Evolutionary conservation across 768 basidiomycete species (phyloP), one percentile per base, ranked within the genome.

Genomic region (Serendipita sp.): DNA sequence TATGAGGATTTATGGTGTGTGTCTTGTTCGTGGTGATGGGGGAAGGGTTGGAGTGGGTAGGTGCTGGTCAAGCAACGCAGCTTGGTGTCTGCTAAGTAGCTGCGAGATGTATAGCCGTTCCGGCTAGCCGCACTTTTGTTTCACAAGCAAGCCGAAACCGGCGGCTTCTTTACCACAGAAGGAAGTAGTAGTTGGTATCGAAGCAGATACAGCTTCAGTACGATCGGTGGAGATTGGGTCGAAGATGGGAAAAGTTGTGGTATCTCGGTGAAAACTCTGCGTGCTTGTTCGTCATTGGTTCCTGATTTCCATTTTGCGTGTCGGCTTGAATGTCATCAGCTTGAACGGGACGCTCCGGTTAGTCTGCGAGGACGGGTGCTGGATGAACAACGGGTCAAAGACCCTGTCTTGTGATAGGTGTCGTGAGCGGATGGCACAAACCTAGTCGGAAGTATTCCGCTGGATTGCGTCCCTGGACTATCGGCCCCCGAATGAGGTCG

Each of bases 31-130:
- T 68, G 67, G 67, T 63, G 66, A 66, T n/a, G 63, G 63, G 68
- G 67, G 65, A 24, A 24, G 51, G 54, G 30, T 66, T 67, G 66
- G 66, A 66, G 71, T 69, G 66, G 65, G 68, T 69, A 68, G 67
- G 69, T 64, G 67, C 51, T 65, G 67, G 35, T 18, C 48, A n/a
- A 7, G 48, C 48, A 18, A 32, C 8, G 18, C 48, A 46, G 45
- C 24, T 24, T 41, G 41, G 41, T 41, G 41, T 32, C 48, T 18
- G 48, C 48, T 51, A 51, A 51, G 48, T 51, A 51, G 48, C 48
- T 51, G 48, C 18, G 41, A 41, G 41, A 7, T 41, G 41, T 41
- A 41, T 41, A 41, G 41, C 41, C 41, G 48, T 51, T 18, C 48
- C 30, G 48, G n/a, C 48, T 41, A 41, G 41, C 41, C 41, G 41